phyloP scores from a whole-genome alignment of 1,284 basidiomycete species.

The Leccinum subspadiceum region DNA sequence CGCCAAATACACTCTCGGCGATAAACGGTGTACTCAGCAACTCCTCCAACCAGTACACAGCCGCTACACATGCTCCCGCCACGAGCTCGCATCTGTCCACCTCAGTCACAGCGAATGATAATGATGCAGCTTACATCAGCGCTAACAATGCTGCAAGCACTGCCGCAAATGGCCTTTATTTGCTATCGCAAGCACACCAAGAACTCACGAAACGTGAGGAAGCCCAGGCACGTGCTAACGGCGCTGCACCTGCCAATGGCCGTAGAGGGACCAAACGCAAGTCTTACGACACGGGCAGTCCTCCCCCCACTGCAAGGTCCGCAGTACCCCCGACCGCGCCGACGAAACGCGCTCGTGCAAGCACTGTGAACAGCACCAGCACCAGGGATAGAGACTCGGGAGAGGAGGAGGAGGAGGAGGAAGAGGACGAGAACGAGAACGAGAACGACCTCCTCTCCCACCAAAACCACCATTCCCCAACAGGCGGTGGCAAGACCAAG shows the following conservation, averaged over 20 bases:
- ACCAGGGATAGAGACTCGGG: slow-evolving; percentile 31
- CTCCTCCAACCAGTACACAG: slow-evolving; percentile 26
- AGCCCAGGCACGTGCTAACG: slow-evolving; percentile 54
- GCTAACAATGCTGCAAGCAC: slow-evolving; percentile 50
- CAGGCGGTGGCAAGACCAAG: slow-evolving; percentile 28
- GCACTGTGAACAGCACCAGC: slow-evolving; percentile 32
- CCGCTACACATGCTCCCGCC: slow-evolving; percentile 31
- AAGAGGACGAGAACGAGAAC: slow-evolving; percentile 50
- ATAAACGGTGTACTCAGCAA: slow-evolving; percentile 70
- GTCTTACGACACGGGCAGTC: slow-evolving; percentile 46
- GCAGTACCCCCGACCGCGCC: slow-evolving; percentile 19
- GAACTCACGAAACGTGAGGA: slow-evolving; percentile 95
- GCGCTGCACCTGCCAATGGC: slow-evolving; percentile 27
- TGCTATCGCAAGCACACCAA: slow-evolving; percentile 91
- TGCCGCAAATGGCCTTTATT: slow-evolving; percentile 89
- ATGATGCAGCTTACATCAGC: slow-evolving; percentile 41
- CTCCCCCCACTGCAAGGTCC: slow-evolving; percentile 32
- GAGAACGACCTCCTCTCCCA: slow-evolving; percentile 40
- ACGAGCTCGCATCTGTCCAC: slow-evolving; percentile 32
- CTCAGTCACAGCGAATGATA: slow-evolving; percentile 35
- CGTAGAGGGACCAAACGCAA: slow-evolving; percentile 71
- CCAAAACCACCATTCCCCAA: slow-evolving; percentile 27
- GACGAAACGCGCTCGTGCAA: slow-evolving; percentile 49
- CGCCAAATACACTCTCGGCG: slow-evolving; percentile 86
- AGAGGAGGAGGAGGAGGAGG: slow-evolving; percentile 51